Percentiles rank a stretch among this genome's conserved stretches.
Conservation (phyloP, 768 basidiomycete species). For the Calocybe cyanea region DNA sequence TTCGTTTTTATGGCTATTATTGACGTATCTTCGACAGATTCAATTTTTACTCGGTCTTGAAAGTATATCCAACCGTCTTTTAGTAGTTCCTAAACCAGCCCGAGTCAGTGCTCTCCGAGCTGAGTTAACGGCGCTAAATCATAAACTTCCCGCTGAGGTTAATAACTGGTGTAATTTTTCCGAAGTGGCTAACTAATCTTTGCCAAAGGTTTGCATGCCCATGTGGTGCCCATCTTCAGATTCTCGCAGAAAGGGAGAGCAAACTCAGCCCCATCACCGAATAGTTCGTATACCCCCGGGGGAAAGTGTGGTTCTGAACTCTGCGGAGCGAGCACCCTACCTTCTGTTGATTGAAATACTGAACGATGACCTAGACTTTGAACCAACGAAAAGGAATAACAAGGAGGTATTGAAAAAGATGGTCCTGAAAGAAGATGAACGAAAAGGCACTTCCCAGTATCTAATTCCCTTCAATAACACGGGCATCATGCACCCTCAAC, state of each 20-base stretch:
- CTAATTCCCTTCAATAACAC: conserved; percentile 40
- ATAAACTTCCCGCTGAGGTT: conserved; percentile 95
- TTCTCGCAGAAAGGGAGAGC: conserved; percentile 32
- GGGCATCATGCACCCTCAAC: conserved; percentile 18
- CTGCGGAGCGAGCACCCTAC: conserved; percentile 94
- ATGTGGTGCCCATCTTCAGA: conserved; percentile 84
- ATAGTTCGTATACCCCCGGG: conserved; percentile 97
- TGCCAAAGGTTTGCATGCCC: conserved; percentile 73
- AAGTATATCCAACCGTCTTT: conserved; percentile 85
- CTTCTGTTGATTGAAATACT: conserved; percentile 90
- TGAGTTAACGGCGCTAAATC: conserved; percentile 92
- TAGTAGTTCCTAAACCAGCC: conserved; percentile 91
- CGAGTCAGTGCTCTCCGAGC: conserved; percentile 95
- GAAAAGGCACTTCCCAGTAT: conserved; percentile 54
- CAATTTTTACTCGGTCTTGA: conserved; percentile 87
- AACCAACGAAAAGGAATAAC: conserved; percentile 78
- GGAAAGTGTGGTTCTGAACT: conserved; percentile 96
- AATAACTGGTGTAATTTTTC: conserved; percentile 6
- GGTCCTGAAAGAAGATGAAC: conserved; percentile 60
- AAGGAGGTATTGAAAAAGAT: conserved; percentile 81
- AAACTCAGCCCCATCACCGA: conserved; percentile 77
- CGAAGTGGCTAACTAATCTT: neutral
- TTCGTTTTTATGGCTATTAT: conserved; percentile 20
- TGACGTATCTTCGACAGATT: conserved; percentile 34
- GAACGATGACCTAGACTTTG: conserved; percentile 88